Percentiles rank a stretch among this genome's conserved stretches.
These are phyloP conservation scores for Fusarium gaditjirri DNA, from an alignment of 2,329 filamentous ascomycete genomes.

Conservation along the genomic window DNA sequence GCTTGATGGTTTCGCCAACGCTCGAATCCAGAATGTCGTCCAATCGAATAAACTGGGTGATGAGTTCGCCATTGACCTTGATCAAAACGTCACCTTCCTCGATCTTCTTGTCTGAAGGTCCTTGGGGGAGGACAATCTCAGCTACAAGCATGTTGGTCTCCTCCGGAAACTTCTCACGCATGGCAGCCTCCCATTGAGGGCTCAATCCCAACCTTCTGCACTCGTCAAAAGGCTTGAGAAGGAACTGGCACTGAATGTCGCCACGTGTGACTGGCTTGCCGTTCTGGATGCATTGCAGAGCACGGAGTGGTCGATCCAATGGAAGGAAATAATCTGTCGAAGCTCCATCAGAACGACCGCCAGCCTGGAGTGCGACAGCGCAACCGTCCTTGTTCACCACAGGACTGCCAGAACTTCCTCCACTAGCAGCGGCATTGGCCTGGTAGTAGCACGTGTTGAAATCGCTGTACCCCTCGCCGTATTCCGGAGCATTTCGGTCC, in stretches of 20 bases:
- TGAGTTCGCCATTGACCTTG: slow-evolving; percentile 90
- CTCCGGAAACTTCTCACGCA: slow-evolving; percentile 85
- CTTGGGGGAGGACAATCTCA: slow-evolving; percentile 92
- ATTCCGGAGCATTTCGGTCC: slow-evolving; percentile 96
- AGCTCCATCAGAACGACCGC: slow-evolving; percentile 91
- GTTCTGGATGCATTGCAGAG: slow-evolving; percentile 84
- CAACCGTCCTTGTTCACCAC: slow-evolving; percentile 95
- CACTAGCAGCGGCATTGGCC: slow-evolving; percentile 94
- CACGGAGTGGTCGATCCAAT: slow-evolving; percentile 87
- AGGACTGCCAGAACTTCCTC: slow-evolving; percentile 97
- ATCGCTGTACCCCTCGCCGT: slow-evolving; percentile 97
- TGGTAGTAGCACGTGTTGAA: slow-evolving; percentile 98
- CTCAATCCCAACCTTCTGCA: slow-evolving; percentile 89
- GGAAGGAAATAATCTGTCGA: slow-evolving; percentile 98
- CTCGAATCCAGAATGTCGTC: slow-evolving; percentile 92
- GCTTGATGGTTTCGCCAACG: slow-evolving; percentile 79
- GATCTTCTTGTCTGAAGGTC: slow-evolving; percentile 86
- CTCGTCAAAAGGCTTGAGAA: slow-evolving; percentile 97
- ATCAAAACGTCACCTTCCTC: slow-evolving; percentile 95
- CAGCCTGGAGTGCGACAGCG: slow-evolving; percentile 92
- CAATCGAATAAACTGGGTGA: slow-evolving; percentile 91
- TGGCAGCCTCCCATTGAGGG: slow-evolving; percentile 84
- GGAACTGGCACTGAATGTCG: slow-evolving; percentile 97
- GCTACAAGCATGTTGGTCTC: slow-evolving; percentile 98
- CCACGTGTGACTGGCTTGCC: slow-evolving; percentile 83